Percentiles rank a stretch among this genome's conserved stretches.
These are phyloP conservation scores for Neofusicoccum umdonicola DNA, from an alignment of 2,329 filamentous ascomycete genomes.

Conservation along the genomic window DNA sequence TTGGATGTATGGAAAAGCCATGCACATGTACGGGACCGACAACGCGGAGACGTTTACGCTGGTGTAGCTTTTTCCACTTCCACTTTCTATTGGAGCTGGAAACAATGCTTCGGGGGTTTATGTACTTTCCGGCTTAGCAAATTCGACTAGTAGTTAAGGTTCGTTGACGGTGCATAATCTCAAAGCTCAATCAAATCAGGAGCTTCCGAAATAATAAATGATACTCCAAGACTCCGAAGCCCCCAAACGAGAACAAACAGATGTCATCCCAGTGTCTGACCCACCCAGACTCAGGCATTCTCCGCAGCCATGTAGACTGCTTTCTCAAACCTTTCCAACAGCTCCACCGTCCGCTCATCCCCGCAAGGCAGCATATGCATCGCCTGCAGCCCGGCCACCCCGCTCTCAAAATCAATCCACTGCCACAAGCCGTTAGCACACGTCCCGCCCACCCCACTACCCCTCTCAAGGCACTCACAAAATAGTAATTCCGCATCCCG, in stretches of 20 bases:
- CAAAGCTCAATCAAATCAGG: too few relatives aligned
- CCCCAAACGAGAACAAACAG: too few relatives aligned
- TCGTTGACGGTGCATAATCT: too few relatives aligned
- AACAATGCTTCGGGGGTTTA: too few relatives aligned
- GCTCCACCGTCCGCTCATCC: constrained; percentile 1
- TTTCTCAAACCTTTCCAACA: background rate
- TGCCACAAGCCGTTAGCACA: background rate
- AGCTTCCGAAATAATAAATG: too few relatives aligned
- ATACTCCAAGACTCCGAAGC: too few relatives aligned
- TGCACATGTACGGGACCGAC: background rate
- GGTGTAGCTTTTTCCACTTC: background rate
- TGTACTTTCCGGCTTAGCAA: too few relatives aligned
- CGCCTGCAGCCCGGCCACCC: background rate
- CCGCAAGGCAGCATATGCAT: background rate
- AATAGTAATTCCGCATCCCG: background rate
- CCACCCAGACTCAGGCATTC: too few relatives aligned
- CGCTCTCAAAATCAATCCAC: background rate
- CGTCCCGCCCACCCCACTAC: too few relatives aligned
- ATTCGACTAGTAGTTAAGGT: too few relatives aligned
- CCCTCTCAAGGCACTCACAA: background rate
- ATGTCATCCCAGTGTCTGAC: too few relatives aligned
- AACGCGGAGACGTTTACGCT: background rate
- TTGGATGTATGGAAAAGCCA: background rate
- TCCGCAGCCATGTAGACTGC: background rate
- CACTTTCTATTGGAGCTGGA: too few relatives aligned